Percentiles rank a stretch among this genome's conserved stretches.
These are phyloP conservation scores for Shiraia bambusicola DNA, from an alignment of 2,329 filamentous ascomycete genomes.

Conservation along the genomic window DNA sequence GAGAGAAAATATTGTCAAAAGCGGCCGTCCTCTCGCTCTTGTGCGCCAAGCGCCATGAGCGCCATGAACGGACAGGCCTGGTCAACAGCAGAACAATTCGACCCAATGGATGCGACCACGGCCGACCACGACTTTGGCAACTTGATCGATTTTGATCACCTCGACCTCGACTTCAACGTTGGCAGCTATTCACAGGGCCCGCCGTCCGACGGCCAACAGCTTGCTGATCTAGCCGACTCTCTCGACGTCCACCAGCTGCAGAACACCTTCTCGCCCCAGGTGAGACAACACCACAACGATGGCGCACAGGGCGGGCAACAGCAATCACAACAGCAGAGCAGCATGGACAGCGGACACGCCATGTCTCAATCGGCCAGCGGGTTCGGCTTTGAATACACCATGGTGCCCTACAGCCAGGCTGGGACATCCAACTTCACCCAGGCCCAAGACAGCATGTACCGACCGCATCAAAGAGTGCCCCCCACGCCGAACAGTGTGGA, in stretches of 20 bases:
- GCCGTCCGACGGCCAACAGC: constrained; percentile 25
- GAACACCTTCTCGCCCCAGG: constrained; percentile 30
- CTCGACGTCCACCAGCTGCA: constrained; percentile 40
- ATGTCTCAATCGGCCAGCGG: constrained; percentile 24
- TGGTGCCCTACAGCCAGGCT: constrained; percentile 36
- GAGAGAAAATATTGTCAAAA: constrained; percentile 6
- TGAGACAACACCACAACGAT: constrained; percentile 29
- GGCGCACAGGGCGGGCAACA: constrained; percentile 19
- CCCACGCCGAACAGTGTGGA: constrained; percentile 81
- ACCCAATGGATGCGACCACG: constrained; percentile 45
- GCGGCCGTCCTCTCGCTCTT: constrained; percentile 6
- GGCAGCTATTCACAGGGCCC: constrained; percentile 27
- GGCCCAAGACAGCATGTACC: constrained; percentile 48
- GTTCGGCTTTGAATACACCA: constrained; percentile 40
- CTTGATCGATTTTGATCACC: constrained; percentile 44
- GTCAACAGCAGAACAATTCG: constrained; percentile 44
- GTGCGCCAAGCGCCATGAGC: constrained; percentile 15
- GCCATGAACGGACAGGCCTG: constrained; percentile 44
- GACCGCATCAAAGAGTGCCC: constrained; percentile 64
- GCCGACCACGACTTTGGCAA: constrained; percentile 45
- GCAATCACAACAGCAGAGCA: constrained; percentile 8
- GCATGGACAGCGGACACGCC: constrained; percentile 13
- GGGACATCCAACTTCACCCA: constrained; percentile 42
- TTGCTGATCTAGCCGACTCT: constrained; percentile 35
- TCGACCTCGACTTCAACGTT: constrained; percentile 42